Base-by-base conservation (phyloP, 768 basidiomycete genomes). In the Cantharellus anzutake region DNA sequence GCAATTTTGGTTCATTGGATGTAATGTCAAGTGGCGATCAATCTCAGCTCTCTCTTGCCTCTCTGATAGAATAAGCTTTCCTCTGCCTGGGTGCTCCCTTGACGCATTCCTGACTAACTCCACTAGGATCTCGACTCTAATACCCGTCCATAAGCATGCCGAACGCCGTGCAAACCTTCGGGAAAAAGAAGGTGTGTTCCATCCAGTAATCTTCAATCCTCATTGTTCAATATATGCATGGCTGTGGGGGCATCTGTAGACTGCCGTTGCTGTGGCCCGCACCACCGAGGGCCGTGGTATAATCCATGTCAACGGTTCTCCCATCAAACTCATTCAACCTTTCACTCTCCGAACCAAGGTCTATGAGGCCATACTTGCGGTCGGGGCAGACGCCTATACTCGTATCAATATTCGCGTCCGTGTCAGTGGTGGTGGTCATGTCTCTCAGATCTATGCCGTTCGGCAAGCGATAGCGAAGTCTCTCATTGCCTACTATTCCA, bases 401-500 rank as follows among this genome's bases (percentile, higher is more conserved):
- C 76, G 77, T 65, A 78, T 98, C 67, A 94, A 99, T 75, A 92
- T 99, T 73, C 88, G 94, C 66, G 88, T 98, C 59, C 89, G 93
- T 57, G 94, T 96, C 65, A 93, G 92, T 74, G 96, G 96, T 71
- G 96, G 96, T 79, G 96, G 96, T 73, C 96, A 98, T 78, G 92
- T 91, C 62, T 94, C 94, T 59, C 94, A 99, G 73, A 80, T 99
- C 64, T 99, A 98, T 75, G 96, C 96, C 64, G 90, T 98, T 71
- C 89, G 96, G 64, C 96, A 99, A 77, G 96, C 96, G 42, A 94
- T 99, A 68, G 86, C 89, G 66, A 97, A 96, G 76, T 96, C 94
- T 62, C 73, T 98, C 64, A 87, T 99, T 67, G 96, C 96, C 57
- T 98, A 90, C 80, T 92, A 94, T 72, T 87, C 91, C 74, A 99